Evolutionary conservation across 805 yeast genomes (phyloP).

Genomic region (Zygosaccharomyces kombuchaensis): DNA sequence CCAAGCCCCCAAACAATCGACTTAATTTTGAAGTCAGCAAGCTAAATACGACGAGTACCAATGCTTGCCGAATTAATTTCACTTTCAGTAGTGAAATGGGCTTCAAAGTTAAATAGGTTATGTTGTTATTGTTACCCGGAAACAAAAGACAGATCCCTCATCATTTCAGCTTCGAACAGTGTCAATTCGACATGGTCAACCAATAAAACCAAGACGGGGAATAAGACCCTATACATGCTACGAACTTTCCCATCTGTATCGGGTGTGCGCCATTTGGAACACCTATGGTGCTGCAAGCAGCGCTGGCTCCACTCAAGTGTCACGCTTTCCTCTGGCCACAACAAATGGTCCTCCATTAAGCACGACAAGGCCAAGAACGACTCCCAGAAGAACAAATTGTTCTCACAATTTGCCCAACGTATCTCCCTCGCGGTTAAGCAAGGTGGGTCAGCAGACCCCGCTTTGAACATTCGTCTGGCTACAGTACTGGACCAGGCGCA

Average conservation of each 20-base stretch:
- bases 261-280: not conserved
- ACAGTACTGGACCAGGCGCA: conserved; percentile 75
- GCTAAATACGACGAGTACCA: too few relatives aligned
- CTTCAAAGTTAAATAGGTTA: too few relatives aligned
- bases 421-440: conserved; percentile 69
- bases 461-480: conserved; percentile 54
- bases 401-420: conserved; percentile 66
- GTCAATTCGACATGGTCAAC: too few relatives aligned
- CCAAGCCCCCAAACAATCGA: too few relatives aligned
- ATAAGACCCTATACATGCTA: not conserved
- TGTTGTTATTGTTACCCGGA: not conserved
- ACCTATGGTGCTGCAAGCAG: not conserved
- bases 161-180: too few relatives aligned
- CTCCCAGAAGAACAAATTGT: conserved; percentile 63
- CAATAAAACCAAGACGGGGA: not conserved
- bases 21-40: too few relatives aligned
- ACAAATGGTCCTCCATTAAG: conserved; percentile 92
- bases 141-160: too few relatives aligned
- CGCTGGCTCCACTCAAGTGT: not conserved
- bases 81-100: too few relatives aligned
- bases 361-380: conserved; percentile 94
- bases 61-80: too few relatives aligned
- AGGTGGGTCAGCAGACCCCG: conserved; percentile 57
- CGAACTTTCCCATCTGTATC: not conserved
- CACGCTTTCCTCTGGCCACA: conserved; percentile 59